Evolutionary conservation across 805 yeast genomes (phyloP), one percentile per base, ranked within the genome.

Genomic region (Ogataea methylovora): DNA sequence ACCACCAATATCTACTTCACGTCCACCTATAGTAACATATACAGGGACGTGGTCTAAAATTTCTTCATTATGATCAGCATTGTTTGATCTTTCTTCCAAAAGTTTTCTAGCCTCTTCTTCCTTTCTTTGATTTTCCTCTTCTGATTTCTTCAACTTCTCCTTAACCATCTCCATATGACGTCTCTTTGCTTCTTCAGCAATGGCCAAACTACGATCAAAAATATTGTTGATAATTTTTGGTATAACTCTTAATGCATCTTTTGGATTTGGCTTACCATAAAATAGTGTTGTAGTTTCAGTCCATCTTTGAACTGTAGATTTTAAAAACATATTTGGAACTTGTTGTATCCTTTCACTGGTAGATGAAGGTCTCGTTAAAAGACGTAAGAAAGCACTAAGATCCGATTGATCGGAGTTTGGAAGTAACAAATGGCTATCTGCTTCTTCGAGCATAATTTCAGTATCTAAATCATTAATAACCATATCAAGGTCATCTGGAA

Each of bases 1-100:
- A 0, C 92, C 94, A 27, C 88, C 73, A 24, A 88, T 83, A 51
- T 88, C 94, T 24, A 88, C 87, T 33, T 78, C 77, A 19, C 79
- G 59, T 17, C 82, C 94, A 24, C 86, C 87, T 43, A 88, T 80
- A 10, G 65, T 65, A 3, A 88, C 86, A 62, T 69, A 71, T 0
- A 83, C 65, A 0, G 94, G 88, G 12, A 35, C 44, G 11, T 34
- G 69, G 2, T 35, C 48, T 20, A 37, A 45, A 5, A 34, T 41
- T 11, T 42, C 39, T 8, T 38, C 54, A 10, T 39, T 39, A 3
- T 52, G 48, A 6, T 35, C 46, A 45, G 42, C 58, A 55, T 30
- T 55, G 9, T 6, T 9, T 20, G 25, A 7, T 8, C 25, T 23
- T 23, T 10, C 58, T 34, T 53, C 63, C 23, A 63, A 64, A 24